These are phyloP conservation scores for Geranomyces michiganensis DNA, from an alignment of 192 early-diverging fungal genomes.

Conservation along the genomic window DNA sequence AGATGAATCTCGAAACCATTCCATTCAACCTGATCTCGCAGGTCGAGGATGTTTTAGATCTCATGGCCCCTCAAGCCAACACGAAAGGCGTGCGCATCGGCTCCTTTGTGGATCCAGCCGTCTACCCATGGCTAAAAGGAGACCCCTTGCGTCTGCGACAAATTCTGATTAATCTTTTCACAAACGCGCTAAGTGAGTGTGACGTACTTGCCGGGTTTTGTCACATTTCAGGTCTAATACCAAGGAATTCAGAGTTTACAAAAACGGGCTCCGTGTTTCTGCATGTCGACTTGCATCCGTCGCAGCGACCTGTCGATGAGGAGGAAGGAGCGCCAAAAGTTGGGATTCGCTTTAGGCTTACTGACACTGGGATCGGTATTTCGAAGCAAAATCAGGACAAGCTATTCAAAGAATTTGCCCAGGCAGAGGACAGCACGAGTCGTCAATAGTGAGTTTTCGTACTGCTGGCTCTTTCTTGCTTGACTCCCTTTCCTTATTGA, in stretches of 20 bases:
- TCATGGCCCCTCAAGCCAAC: conserved; percentile 70
- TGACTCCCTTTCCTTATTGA: too few relatives aligned
- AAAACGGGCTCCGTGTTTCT: conserved; percentile 30
- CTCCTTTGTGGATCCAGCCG: conserved; percentile 67
- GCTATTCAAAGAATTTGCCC: conserved; percentile 82
- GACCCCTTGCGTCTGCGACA: conserved; percentile 77
- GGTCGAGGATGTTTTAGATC: conserved; percentile 70
- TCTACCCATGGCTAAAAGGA: conserved; percentile 72
- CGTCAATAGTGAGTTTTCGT: conserved; percentile 60
- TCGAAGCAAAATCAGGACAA: conserved; percentile 72
- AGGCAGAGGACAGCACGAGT: conserved; percentile 61
- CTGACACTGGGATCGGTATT: conserved; percentile 86
- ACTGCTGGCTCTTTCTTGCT: too few relatives aligned
- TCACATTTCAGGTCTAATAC: background rate
- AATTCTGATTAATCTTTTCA: conserved; percentile 80
- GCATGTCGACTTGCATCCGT: background rate
- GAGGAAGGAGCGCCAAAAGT: conserved; percentile 45
- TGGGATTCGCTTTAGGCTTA: conserved; percentile 69
- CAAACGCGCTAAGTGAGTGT: conserved; percentile 76
- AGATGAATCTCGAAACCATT: conserved; percentile 76
- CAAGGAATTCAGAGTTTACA: conserved; percentile 14
- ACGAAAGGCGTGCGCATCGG: conserved; percentile 74
- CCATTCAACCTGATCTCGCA: conserved; percentile 66
- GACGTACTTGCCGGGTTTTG: background rate
- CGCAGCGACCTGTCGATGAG: background rate